A percentile compares a stretch with the other conserved stretches of the same genome.
phyloP scores from a whole-genome alignment of 768 basidiomycete species.

The Rhodosporidiobolus sp. region DNA sequence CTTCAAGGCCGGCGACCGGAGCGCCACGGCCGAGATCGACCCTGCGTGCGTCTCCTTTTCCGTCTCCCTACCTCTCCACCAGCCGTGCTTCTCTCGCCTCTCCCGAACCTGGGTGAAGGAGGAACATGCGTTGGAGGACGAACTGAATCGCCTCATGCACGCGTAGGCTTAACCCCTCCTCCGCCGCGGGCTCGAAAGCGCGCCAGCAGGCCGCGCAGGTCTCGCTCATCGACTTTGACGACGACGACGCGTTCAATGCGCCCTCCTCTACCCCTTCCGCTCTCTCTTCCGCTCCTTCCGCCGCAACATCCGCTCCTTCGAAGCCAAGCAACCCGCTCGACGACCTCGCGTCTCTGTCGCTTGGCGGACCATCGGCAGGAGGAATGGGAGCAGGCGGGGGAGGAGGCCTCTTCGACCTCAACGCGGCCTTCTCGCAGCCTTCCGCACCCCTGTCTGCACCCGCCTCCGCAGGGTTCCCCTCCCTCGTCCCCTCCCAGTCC shows the following conservation, averaged over 20 bases:
- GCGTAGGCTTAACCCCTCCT: background rate
- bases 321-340: slow-evolving; percentile 47
- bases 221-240: slow-evolving; percentile 41
- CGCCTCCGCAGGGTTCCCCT: background rate
- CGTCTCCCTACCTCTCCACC: background rate
- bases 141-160: background rate
- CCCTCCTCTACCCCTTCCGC: background rate
- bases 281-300: background rate
- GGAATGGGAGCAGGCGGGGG: background rate
- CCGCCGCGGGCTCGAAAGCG: slow-evolving; percentile 28
- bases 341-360: slow-evolving; percentile 56
- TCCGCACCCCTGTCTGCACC: background rate
- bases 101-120: no score
- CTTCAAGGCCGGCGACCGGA: slow-evolving; percentile 86
- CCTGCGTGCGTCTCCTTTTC: slow-evolving; percentile 47
- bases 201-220: slow-evolving; percentile 31
- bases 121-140: background rate
- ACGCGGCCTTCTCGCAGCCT: slow-evolving; percentile 25
- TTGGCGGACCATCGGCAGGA: slow-evolving; percentile 1
- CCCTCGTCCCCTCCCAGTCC: background rate
- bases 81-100: no score
- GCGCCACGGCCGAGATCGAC: slow-evolving; percentile 50
- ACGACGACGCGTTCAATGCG: slow-evolving; percentile 30
- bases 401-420: slow-evolving; percentile 34
- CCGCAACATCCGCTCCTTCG: background rate